phyloP scores from a whole-genome alignment of 2,329 filamentous ascomycete species.

The Paracoccidioides brasiliensis region DNA sequence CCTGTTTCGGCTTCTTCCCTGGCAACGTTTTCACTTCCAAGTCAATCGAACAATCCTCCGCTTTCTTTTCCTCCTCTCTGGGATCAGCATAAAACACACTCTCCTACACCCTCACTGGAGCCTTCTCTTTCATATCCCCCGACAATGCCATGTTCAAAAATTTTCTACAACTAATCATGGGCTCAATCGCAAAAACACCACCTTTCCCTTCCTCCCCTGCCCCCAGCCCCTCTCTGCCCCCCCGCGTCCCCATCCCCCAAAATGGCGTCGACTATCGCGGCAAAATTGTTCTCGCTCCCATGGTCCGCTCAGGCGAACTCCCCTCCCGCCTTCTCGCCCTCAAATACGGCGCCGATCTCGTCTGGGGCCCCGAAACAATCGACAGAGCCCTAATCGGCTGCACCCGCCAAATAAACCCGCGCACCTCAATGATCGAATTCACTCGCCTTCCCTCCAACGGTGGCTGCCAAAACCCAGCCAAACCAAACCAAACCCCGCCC shows the following conservation, averaged over 20 bases:
- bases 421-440: slow-evolving; percentile 73
- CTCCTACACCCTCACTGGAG: not conserved
- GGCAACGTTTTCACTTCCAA: not conserved
- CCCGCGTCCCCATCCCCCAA: slow-evolving; percentile 66
- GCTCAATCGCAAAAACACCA: slow-evolving; percentile 17
- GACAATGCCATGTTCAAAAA: slow-evolving; percentile 28
- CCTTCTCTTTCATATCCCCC: too few relatives aligned
- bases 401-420: slow-evolving; percentile 60
- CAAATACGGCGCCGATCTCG: slow-evolving; percentile 89
- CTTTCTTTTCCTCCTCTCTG: not conserved
- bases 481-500: slow-evolving; percentile 5
- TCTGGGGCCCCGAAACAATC: slow-evolving; percentile 95
- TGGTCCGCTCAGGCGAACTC: slow-evolving; percentile 95
- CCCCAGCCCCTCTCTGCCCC: slow-evolving; percentile 14
- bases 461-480: slow-evolving; percentile 22
- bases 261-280: slow-evolving; percentile 88
- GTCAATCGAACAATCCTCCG: not conserved
- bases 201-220: not conserved
- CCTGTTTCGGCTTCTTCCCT: slow-evolving; percentile 2
- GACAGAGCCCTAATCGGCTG: slow-evolving; percentile 86
- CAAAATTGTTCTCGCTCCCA: slow-evolving; percentile 89
- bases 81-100: not conserved
- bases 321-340: slow-evolving; percentile 79
- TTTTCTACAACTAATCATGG: slow-evolving; percentile 43
- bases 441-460: slow-evolving; percentile 61